Conservation (phyloP, 192 early-diverging fungal genomes). For the Kickxella alabastrina region DNA sequence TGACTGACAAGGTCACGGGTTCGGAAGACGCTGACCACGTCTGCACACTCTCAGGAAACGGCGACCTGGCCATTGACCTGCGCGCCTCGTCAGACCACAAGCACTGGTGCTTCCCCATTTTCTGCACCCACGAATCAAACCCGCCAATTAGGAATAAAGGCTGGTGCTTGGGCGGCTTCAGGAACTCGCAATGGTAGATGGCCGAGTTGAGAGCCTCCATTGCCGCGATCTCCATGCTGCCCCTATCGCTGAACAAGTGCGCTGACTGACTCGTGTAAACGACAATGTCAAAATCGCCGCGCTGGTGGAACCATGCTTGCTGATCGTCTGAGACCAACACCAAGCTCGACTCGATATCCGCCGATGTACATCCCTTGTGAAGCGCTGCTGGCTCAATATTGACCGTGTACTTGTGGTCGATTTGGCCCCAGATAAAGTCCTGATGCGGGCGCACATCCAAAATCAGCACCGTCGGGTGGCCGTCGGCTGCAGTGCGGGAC, state of each 20-base stretch:
- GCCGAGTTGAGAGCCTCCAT: slow-evolving; percentile 53
- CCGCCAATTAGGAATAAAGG: slow-evolving; percentile 79
- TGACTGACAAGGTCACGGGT: too few species aligned
- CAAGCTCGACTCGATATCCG: slow-evolving; percentile 54
- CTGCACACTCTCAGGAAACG: slow-evolving; percentile 1
- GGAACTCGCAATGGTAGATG: slow-evolving; percentile 61
- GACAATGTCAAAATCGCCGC: slow-evolving; percentile 68
- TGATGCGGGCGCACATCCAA: slow-evolving; percentile 76
- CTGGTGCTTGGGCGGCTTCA: slow-evolving; percentile 47
- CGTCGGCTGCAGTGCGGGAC: slow-evolving; percentile 24
- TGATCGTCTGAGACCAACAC: slow-evolving; percentile 58
- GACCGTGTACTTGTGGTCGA: slow-evolving; percentile 63
- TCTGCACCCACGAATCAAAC: slow-evolving; percentile 68
- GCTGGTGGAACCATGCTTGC: slow-evolving; percentile 60
- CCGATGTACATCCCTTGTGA: slow-evolving; percentile 56
- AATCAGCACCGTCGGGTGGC: slow-evolving; percentile 56
- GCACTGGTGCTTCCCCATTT: slow-evolving; percentile 39
- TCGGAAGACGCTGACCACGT: too few species aligned
- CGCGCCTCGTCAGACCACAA: slow-evolving; percentile 29
- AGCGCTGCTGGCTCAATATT: slow-evolving; percentile 72
- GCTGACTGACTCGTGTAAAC: slow-evolving; percentile 64
- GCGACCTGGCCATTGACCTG: background rate
- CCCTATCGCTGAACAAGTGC: slow-evolving; percentile 42
- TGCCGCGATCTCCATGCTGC: slow-evolving; percentile 11
- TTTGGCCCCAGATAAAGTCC: slow-evolving; percentile 62